These are phyloP conservation scores for Dichomitus squalens DNA, from an alignment of 1,284 basidiomycete genomes.

Conservation along the genomic window DNA sequence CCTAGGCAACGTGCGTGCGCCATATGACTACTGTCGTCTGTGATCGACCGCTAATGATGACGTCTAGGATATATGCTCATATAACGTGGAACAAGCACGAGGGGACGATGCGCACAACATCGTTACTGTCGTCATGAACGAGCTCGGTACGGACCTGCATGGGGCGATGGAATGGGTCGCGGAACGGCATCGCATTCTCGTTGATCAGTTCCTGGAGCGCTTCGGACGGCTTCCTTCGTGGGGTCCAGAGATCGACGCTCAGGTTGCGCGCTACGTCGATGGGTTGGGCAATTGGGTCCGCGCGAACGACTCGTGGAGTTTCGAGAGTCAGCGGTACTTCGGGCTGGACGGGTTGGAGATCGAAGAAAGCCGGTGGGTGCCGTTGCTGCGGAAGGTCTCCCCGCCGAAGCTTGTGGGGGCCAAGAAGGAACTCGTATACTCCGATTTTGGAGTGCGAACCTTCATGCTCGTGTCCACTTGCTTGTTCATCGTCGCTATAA, in stretches of 20 bases:
- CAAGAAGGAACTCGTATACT: no score
- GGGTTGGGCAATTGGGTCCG: slow-evolving; percentile 9
- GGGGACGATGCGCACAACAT: slow-evolving; percentile 9
- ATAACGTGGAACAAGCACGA: slow-evolving; percentile 22
- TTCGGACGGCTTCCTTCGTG: slow-evolving; percentile 8
- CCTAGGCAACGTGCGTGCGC: slow-evolving; percentile 36
- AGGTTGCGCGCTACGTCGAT: slow-evolving; percentile 1
- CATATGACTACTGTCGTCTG: no score
- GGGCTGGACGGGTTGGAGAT: slow-evolving; percentile 26
- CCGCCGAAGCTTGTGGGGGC: no score
- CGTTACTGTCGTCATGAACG: slow-evolving; percentile 28
- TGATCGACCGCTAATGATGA: no score
- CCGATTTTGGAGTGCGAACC: no score
- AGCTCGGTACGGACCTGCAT: slow-evolving; percentile 3
- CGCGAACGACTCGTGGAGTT: slow-evolving; percentile 26
- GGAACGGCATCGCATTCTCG: slow-evolving; percentile 1
- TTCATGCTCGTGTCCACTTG: no score
- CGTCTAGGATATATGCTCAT: slow-evolving; percentile 25
- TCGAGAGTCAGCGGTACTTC: slow-evolving; percentile 33
- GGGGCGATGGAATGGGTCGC: slow-evolving; percentile 1
- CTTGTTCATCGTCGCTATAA: no score
- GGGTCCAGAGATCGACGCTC: slow-evolving; percentile 1
- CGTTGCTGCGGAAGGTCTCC: slow-evolving; percentile 14
- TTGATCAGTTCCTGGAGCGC: slow-evolving; percentile 6
- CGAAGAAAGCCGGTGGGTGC: slow-evolving; percentile 14